Evolutionary conservation across 805 yeast genomes (phyloP).

Genomic region (Lipomyces spencermartinsiae): DNA sequence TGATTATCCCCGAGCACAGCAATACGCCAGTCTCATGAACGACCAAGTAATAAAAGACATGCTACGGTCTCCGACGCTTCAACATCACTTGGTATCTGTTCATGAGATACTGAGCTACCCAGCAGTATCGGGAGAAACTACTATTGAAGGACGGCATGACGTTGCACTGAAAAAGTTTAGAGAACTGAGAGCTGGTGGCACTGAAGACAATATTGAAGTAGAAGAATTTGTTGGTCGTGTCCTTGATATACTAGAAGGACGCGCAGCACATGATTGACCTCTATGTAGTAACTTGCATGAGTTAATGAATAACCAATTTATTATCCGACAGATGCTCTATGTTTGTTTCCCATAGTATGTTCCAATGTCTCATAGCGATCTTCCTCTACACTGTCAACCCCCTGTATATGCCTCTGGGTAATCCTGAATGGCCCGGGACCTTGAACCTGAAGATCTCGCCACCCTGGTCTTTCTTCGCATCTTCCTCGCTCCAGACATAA

Average conservation of each 20-base stretch:
- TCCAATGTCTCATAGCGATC: background rate
- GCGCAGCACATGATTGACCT: background rate
- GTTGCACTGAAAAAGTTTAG: slow-evolving; percentile 67
- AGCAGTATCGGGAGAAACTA: slow-evolving; percentile 55
- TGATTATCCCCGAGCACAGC: slow-evolving; percentile 37
- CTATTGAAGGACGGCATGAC: slow-evolving; percentile 60
- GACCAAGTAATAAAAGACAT: slow-evolving; percentile 56
- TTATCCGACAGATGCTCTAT: background rate
- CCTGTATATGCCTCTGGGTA: slow-evolving; percentile 15
- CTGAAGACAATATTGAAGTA: slow-evolving; percentile 68
- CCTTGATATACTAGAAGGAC: slow-evolving; percentile 41
- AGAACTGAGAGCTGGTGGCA: slow-evolving; percentile 66
- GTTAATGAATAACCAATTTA: background rate
- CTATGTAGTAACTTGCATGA: background rate
- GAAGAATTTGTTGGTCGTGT: slow-evolving; percentile 68
- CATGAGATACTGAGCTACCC: slow-evolving; percentile 57
- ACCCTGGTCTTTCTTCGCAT: slow-evolving; percentile 40
- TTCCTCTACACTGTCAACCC: background rate
- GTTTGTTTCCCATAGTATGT: background rate
- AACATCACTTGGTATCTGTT: slow-evolving; percentile 60
- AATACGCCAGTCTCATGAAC: slow-evolving; percentile 45
- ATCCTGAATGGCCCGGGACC: slow-evolving; percentile 37
- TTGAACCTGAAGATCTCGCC: slow-evolving; percentile 42
- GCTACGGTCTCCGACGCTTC: slow-evolving; percentile 60
- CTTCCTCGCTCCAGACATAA: slow-evolving; percentile 43